These are phyloP conservation scores for Neurospora tetraspora DNA, from an alignment of 495 filamentous ascomycete species.

Conservation along the genomic window DNA sequence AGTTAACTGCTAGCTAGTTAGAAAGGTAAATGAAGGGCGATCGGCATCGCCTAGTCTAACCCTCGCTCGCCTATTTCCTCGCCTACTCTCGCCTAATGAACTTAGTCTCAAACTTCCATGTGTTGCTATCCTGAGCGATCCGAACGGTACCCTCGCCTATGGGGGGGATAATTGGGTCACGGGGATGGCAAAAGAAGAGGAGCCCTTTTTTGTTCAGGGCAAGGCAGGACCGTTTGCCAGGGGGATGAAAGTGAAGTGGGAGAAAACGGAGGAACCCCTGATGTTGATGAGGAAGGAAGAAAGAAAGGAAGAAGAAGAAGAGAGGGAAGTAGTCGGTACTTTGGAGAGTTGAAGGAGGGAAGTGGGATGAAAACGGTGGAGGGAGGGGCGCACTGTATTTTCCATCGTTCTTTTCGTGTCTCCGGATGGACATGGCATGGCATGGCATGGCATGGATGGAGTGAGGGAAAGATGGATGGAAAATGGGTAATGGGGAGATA, in stretches of 20 bases:
- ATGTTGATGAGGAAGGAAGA: not conserved
- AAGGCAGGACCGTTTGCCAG: too few species aligned
- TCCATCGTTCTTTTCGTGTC: not conserved
- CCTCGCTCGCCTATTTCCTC: not conserved
- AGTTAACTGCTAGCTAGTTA: not conserved
- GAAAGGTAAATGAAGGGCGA: not conserved
- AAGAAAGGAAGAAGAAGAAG: not conserved
- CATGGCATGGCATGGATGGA: too few species aligned
- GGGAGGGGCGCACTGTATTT: not conserved
- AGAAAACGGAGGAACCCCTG: not conserved
- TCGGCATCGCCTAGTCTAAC: not conserved
- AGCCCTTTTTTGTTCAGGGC: too few species aligned
- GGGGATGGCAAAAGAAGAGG: not conserved
- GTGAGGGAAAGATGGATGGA: too few species aligned
- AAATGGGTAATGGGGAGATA: not conserved
- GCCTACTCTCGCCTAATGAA: not conserved
- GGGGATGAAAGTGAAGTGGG: not conserved
- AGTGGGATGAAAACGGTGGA: not conserved
- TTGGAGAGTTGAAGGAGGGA: not conserved
- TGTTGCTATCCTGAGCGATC: too few species aligned
- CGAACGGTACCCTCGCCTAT: not conserved
- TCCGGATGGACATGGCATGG: not conserved
- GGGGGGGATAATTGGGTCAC: not conserved
- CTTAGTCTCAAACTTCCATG: too few species aligned
- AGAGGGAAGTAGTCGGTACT: not conserved